Evolutionary conservation across 306 rosid species (phyloP).

Genomic region (Dicorynia guianensis): DNA sequence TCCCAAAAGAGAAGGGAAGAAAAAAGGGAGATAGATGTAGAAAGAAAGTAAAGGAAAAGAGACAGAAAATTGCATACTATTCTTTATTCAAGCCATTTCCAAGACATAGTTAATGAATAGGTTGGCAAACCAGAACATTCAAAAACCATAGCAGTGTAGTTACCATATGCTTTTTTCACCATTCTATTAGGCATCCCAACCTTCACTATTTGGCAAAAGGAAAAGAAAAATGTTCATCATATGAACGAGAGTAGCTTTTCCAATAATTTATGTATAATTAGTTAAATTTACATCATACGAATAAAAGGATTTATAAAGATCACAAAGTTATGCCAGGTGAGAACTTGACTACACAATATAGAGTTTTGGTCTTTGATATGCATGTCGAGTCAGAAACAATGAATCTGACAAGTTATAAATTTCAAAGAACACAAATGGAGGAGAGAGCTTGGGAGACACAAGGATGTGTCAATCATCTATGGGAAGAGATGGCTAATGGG

Average conservation of each 20-base stretch:
- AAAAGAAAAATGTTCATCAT: constrained; percentile 14
- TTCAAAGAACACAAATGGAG: too few species aligned
- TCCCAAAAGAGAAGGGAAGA: constrained; percentile 10
- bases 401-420: too few species aligned
- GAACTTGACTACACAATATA: too few species aligned
- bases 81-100: constrained; percentile 20
- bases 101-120: constrained; percentile 8
- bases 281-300: not conserved
- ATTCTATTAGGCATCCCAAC: constrained; percentile 28
- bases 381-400: too few species aligned
- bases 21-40: not conserved
- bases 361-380: too few species aligned
- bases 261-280: not conserved
- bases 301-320: too few species aligned
- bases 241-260: constrained; percentile 26
- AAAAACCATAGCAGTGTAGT: constrained; percentile 22
- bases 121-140: constrained; percentile 25
- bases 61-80: not conserved
- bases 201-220: not conserved
- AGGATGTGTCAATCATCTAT: too few species aligned
- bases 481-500: too few species aligned
- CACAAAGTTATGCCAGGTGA: too few species aligned
- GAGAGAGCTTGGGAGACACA: too few species aligned
- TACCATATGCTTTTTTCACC: not conserved
- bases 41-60: constrained; percentile 17